Conservation (phyloP, 106 monocot genomes). For the Acorus calamus region DNA sequence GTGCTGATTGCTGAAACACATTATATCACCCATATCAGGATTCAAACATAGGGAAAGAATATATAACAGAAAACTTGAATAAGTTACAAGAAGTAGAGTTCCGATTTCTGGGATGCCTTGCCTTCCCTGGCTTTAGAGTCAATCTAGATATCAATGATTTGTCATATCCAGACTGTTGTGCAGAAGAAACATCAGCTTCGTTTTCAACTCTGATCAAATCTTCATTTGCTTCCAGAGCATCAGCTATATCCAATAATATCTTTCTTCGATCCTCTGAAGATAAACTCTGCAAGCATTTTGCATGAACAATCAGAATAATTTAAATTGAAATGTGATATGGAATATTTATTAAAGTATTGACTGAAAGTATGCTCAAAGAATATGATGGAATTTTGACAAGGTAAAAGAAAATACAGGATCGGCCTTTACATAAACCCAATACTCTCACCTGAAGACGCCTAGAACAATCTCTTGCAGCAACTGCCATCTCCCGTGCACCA, state of each 20-base stretch:
- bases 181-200: conserved; percentile 73
- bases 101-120: conserved; percentile 7
- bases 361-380: too few species aligned
- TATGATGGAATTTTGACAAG: neutral
- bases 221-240: conserved; percentile 81
- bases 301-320: neutral
- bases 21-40: too few species aligned
- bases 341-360: neutral
- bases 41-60: too few species aligned
- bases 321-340: neutral
- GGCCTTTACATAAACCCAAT: neutral
- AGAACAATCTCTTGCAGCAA: conserved; percentile 90
- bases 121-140: conserved; percentile 83
- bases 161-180: conserved; percentile 62
- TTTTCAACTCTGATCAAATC: conserved; percentile 62
- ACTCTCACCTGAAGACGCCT: conserved; percentile 71
- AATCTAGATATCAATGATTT: conserved; percentile 74
- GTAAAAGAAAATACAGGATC: neutral
- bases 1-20: too few species aligned
- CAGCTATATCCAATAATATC: conserved; percentile 76
- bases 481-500: conserved; percentile 78
- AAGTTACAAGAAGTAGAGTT: too few species aligned
- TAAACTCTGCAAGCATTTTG: conserved; percentile 26
- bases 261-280: conserved; percentile 71
- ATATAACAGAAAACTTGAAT: too few species aligned